phyloP scores from a whole-genome alignment of 805 yeast genomes.

The Isabelozyma heimii region DNA sequence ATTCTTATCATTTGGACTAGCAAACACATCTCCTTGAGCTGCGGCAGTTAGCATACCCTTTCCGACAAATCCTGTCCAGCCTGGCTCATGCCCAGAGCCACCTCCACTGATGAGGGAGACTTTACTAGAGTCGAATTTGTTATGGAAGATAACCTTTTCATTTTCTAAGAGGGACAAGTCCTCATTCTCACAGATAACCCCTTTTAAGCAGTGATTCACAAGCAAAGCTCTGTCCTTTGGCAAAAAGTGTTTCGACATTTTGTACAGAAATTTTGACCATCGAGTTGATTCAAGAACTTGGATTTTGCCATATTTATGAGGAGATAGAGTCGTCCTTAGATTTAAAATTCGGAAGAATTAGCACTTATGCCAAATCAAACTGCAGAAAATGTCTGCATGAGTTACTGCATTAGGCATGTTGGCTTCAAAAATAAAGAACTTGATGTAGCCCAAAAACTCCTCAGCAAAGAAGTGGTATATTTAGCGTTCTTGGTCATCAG shows the following conservation, averaged over 20 bases:
- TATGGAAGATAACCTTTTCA: constrained; percentile 38
- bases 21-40: constrained; percentile 42
- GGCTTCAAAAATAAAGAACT: too few relatives aligned
- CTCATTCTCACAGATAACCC: constrained; percentile 36
- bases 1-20: constrained; percentile 38
- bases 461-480: too few relatives aligned
- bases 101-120: constrained; percentile 39
- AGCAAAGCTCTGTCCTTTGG: constrained; percentile 31
- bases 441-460: too few relatives aligned
- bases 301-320: background rate
- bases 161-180: constrained; percentile 31
- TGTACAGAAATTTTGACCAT: constrained; percentile 16
- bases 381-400: background rate
- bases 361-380: too few relatives aligned
- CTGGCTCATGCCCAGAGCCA: constrained; percentile 45
- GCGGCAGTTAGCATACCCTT: constrained; percentile 37
- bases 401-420: background rate
- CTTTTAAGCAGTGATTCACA: constrained; percentile 37
- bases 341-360: background rate
- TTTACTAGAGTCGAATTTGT: constrained; percentile 16
- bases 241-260: constrained; percentile 38
- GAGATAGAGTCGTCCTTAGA: background rate
- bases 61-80: constrained; percentile 39
- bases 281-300: background rate
- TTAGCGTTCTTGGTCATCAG: background rate